Evolutionary conservation across 2,329 filamentous ascomycete genomes (phyloP), one percentile per base, ranked within the genome.

Genomic region (Ceratocystis colombiana): DNA sequence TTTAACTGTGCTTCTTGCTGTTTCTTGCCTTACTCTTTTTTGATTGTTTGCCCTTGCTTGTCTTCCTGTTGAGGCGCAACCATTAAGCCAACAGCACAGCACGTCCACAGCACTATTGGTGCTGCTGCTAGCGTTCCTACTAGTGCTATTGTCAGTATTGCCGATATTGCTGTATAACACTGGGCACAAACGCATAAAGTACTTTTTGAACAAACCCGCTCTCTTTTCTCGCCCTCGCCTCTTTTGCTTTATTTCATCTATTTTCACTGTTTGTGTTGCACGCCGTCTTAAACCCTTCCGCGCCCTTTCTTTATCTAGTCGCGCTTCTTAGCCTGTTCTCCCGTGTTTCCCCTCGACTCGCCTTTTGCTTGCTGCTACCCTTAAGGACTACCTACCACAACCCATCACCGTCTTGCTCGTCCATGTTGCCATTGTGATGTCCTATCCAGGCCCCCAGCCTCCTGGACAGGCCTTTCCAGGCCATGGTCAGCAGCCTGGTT

Each of bases 391-490:
- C 28, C 55, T 59, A 15, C 55, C 3, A 30, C 25, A n/a, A 17
- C n/a, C 55, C 55, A 59, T 2, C 28, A 30, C 8, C 5, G 25
- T 37, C 17, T 59, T 12, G 55, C 22, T 25, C n/a, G 64, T 68
- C 62, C 63, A 69, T 69, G 68, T 57, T 25, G 50, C 46, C 61
- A 69, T 71, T 72, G 74, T 70, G 70, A 76, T 78, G 74, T 76
- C 72, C 71, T 76, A 74, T 71, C 71, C 71, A 69, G 72, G 72
- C 70, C 67, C 69, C 63, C 69, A 72, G 71, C 72, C 72, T 68
- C 67, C 72, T 66, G 72, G 71, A 69, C 71, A 71, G 68, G 71
- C 71, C 66, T 75, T 71, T 61, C 41, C 59, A 41, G 61, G 66
- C 55, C 69, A 71, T 69, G 69, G 72, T 71, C 70, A 71, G 69